Evolutionary conservation across 2,329 filamentous ascomycete genomes (phyloP), one percentile per base, ranked within the genome.

Genomic region (Apiospora kogelbergensis): DNA sequence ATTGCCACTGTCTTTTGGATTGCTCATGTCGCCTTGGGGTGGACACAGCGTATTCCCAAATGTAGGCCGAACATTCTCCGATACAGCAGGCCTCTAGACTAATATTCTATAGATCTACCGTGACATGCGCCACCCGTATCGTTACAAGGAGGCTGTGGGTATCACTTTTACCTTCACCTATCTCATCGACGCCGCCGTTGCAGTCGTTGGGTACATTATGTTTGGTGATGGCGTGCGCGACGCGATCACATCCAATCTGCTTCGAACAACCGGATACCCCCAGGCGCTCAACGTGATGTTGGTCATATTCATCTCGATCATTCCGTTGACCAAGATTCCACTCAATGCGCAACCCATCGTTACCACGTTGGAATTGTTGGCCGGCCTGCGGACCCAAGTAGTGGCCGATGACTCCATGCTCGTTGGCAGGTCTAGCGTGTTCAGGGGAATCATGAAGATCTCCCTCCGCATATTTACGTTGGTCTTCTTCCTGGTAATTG

Each of bases 311-410:
- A 93, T 98, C 74, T 92, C 92, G 76, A 94, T 98, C 77, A 97
- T 98, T 72, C 96, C 95, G 0, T 84, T 99, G 66, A 98, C 95
- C 44, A 99, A 99, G 81, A 90, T 98, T n/a, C 94, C 95, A 0
- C 84, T 98, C 44, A 97, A 95, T 78, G 91, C 93, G 10, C 91
- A 95, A 1, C 96, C 95, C 13, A 95, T 98, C 73, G 88, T 97
- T 72, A 91, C 91, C 41, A 98, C 94, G 0, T 81, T 93, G 67
- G 96, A 98, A 82, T 89, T 96, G 65, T 82, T 97, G 69, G 86
- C 89, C 70, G 94, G 94, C 63, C 85, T 98, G 57, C 90, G 77
- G 30, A 79, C 79, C 67, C 71, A 83, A 66, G 76, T 72, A 24
- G 74, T 89, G 7, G 80, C 86, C 20, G 82, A 82, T 66, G 81